phyloP scores from a whole-genome alignment of 163 green algal genomes.

The Chlorella variabilis region DNA sequence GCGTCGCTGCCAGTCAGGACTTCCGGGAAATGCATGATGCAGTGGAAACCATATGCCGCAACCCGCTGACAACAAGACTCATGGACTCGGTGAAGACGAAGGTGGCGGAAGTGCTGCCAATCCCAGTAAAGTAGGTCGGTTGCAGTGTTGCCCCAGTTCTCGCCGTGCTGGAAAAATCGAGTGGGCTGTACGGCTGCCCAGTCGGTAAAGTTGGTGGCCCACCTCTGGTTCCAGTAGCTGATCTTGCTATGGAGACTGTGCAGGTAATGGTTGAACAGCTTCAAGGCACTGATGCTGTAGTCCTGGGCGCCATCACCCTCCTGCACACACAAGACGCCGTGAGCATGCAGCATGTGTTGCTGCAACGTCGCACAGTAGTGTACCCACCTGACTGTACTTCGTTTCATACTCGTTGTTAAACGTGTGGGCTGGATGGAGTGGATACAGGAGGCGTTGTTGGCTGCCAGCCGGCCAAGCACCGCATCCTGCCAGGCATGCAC shows the following conservation, averaged over 20 bases:
- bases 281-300: neutral
- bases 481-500: neutral
- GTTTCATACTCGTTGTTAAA: constrained; percentile 1
- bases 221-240: neutral
- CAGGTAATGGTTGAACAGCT: neutral
- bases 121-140: neutral
- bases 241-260: neutral
- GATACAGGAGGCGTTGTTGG: neutral
- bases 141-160: neutral
- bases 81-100: neutral
- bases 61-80: neutral
- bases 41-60: neutral
- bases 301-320: neutral
- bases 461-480: neutral
- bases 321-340: neutral
- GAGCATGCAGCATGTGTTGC: neutral
- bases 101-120: neutral
- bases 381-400: neutral
- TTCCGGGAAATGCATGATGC: neutral
- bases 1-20: neutral
- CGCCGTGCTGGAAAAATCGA: neutral
- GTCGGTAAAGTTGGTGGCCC: neutral
- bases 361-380: neutral
- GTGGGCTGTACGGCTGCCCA: neutral
- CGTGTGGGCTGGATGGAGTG: neutral